Conservation (phyloP, 208 protist genomes). For the Leishmania martiniquensis region DNA sequence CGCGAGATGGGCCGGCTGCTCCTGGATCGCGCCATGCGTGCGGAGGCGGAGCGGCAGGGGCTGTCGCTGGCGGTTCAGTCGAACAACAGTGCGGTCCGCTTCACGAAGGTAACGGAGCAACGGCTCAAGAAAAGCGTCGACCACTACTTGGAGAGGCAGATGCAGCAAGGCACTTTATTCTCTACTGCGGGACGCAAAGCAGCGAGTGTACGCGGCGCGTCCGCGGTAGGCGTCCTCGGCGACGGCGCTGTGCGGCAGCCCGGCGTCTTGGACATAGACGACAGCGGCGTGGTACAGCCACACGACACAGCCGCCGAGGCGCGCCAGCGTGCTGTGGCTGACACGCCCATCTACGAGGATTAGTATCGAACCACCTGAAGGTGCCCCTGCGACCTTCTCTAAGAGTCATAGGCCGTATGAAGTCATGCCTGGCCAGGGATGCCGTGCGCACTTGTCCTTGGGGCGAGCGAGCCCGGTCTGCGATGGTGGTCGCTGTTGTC, state of each 20-base stretch:
- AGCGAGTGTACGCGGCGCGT: conserved; percentile 1
- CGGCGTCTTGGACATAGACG: not conserved
- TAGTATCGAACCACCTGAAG: conserved; percentile 5
- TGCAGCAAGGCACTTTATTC: conserved; percentile 21
- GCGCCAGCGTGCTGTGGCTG: conserved; percentile 31
- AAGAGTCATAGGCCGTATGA: not conserved
- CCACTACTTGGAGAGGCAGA: conserved; percentile 72
- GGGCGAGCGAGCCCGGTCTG: not conserved
- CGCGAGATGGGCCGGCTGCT: conserved; percentile 55
- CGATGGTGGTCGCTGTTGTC: not conserved
- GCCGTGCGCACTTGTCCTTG: not conserved
- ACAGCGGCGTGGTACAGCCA: not conserved
- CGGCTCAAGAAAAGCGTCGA: conserved; percentile 79
- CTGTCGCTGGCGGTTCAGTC: conserved; percentile 66
- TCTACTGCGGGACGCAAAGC: not conserved
- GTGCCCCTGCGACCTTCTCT: not conserved
- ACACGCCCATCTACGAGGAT: conserved; percentile 57
- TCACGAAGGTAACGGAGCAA: conserved; percentile 61
- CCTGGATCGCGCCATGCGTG: conserved; percentile 70
- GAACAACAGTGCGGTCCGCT: conserved; percentile 39
- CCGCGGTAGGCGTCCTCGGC: not conserved
- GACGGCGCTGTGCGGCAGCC: not conserved
- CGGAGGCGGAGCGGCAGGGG: conserved; percentile 56
- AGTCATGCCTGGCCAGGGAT: not conserved
- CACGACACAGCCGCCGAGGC: conserved; percentile 12